Evolutionary conservation across 2,329 filamentous ascomycete genomes (phyloP).

Genomic region (Ophiostoma sp.): DNA sequence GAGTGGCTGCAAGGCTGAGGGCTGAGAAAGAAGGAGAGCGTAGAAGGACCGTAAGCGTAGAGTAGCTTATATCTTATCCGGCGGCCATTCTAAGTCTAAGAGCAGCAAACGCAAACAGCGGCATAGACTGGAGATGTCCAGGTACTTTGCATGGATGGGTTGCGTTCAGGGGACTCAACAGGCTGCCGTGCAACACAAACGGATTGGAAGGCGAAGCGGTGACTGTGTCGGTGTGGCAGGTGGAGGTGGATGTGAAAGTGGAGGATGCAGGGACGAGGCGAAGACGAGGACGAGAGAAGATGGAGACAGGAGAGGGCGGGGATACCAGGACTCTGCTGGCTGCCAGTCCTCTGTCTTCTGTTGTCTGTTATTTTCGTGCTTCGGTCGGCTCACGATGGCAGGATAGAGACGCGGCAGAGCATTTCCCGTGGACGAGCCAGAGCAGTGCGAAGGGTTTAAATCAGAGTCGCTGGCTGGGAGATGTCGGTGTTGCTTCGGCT

Average conservation of each 20-base stretch:
- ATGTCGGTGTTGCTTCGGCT: not conserved
- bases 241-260: not conserved
- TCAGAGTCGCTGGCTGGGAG: not conserved
- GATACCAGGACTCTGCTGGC: not conserved
- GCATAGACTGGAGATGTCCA: not conserved
- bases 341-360: not conserved
- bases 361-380: not conserved
- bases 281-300: not conserved
- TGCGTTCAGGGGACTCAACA: not conserved
- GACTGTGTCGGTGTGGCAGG: not conserved
- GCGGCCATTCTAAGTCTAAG: conserved; percentile 13
- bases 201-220: conserved; percentile 7
- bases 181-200: conserved; percentile 20
- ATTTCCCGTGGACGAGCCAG: conserved; percentile 14
- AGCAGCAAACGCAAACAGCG: not conserved
- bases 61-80: conserved; percentile 17
- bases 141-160: conserved; percentile 4
- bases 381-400: conserved; percentile 12
- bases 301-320: not conserved
- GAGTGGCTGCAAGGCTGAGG: conserved; percentile 15
- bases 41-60: not conserved
- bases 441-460: not conserved
- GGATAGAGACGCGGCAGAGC: conserved; percentile 19
- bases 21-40: not conserved
- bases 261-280: not conserved